Base-by-base conservation (phyloP, 208 protist species). In the Leishmania martiniquensis region DNA sequence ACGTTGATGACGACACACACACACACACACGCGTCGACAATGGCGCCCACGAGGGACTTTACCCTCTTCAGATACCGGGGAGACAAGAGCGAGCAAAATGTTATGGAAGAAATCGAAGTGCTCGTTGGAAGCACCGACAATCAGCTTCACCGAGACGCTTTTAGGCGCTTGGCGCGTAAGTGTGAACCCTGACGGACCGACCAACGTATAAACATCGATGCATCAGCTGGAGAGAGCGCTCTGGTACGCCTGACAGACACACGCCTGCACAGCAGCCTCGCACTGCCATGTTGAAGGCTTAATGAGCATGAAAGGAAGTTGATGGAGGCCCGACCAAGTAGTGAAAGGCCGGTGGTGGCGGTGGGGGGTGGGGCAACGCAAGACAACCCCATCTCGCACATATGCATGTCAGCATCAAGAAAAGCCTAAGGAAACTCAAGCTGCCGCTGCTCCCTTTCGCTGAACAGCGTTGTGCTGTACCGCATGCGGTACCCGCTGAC, bases 401-500 rank as follows among this genome's bases (percentile, higher is more conserved):
- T 12, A 59, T 47, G 25, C 47, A 22, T 69, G 15, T 20, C 42
- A 12, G 4, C 65, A 6, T 10, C 65, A 69, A 25, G 22, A 57
- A 13, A 4, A 6, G 12, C 44, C 5, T 47, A 51, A 22, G 39
- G 9, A 59, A 20, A 42, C 47, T 17, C n/a, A 72, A 3, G 37
- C 29, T 13, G 17, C 45, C 47, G 13, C 42, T 66, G 49, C 13
- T 75, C 62, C 4, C 44, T 44, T 2, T 70, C 47, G 10, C 62
- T 49, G 3, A 45, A 45, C 25, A 67, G 55, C 12, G 55, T 78
- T 5, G 84, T 75, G 39, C 72, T 77, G 70, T 82, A 86, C 12
- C 76, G 77, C 65, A 82, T 72, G 22, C 59, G 67, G 69, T 78
- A 86, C 5, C 71, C 77, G 68, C 59, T 76, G 25, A 86, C 76